A percentile compares a stretch with the other conserved stretches of the same genome.
phyloP scores from a whole-genome alignment of 2,329 filamentous ascomycete genomes.

The Cercospora beticola region DNA sequence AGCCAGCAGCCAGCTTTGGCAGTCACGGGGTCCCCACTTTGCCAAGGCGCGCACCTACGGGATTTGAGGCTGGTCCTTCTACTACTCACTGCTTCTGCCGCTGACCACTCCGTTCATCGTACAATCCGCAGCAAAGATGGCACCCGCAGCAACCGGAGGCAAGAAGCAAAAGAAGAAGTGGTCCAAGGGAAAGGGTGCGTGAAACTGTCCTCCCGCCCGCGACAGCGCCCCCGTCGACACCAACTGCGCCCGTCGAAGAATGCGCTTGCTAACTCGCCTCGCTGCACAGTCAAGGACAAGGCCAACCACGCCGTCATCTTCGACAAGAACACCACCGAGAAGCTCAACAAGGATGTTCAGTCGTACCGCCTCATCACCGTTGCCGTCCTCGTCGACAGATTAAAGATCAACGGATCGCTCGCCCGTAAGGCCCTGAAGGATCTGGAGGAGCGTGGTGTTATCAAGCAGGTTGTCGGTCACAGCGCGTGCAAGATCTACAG shows the following conservation, averaged over 20 bases:
- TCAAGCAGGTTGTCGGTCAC: slow-evolving; percentile 96
- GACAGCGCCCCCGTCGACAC: background rate
- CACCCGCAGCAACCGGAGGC: slow-evolving; percentile 58
- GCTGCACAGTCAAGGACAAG: slow-evolving; percentile 95
- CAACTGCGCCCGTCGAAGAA: slow-evolving; percentile 10
- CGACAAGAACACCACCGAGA: slow-evolving; percentile 96
- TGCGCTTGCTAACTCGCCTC: slow-evolving; percentile 28
- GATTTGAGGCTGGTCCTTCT: background rate
- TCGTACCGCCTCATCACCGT: slow-evolving; percentile 99
- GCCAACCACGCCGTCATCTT: slow-evolving; percentile 98
- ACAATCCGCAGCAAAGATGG: slow-evolving; percentile 27
- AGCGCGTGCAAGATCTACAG: slow-evolving; percentile 99
- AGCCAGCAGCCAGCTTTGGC: background rate
- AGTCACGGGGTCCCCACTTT: slow-evolving; percentile 2
- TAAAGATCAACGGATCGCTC: slow-evolving; percentile 99
- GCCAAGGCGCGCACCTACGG: slow-evolving; percentile 5
- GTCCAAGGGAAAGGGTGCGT: slow-evolving; percentile 55
- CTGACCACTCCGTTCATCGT: slow-evolving; percentile 9
- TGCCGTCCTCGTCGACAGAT: slow-evolving; percentile 95
- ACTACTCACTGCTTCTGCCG: slow-evolving; percentile 1
- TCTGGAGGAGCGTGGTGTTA: slow-evolving; percentile 96
- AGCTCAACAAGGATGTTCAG: slow-evolving; percentile 99
- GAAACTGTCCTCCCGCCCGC: slow-evolving; percentile 2
- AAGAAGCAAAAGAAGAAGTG: slow-evolving; percentile 86
- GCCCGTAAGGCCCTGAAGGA: slow-evolving; percentile 86